A percentile compares a stretch with the other conserved stretches of the same genome.
Evolutionary conservation across 2,329 filamentous ascomycete genomes (phyloP).

Genomic region (Chaetoscypha palmicola): DNA sequence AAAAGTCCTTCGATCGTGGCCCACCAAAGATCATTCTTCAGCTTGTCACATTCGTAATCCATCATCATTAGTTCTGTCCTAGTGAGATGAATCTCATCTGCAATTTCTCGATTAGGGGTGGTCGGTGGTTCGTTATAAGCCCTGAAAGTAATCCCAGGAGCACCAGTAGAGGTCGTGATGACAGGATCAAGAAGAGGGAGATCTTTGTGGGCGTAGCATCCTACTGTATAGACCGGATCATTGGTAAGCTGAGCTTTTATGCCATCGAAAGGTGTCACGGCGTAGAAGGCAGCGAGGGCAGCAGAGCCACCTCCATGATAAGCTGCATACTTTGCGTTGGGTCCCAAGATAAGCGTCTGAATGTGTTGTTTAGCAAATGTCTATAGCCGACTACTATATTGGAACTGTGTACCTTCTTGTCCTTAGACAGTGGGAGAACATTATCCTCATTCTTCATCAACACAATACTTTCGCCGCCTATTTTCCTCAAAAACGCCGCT

Average conservation of each 20-base stretch:
- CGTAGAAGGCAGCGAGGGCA: conserved; percentile 33
- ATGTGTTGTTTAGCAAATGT: conserved; percentile 2
- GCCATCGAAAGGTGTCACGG: conserved; percentile 65
- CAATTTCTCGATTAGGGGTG: conserved; percentile 14
- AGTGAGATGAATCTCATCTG: conserved; percentile 21
- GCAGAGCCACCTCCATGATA: conserved; percentile 35
- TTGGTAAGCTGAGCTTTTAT: conserved; percentile 48
- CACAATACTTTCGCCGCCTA: conserved; percentile 55
- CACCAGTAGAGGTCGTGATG: conserved; percentile 45
- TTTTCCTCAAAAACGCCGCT: conserved; percentile 42
- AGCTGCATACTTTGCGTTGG: conserved; percentile 49
- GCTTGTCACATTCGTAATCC: conserved; percentile 37
- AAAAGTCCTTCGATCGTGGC: conserved; percentile 33
- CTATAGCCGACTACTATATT: background rate
- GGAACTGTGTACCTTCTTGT: conserved; percentile 47
- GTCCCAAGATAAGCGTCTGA: conserved; percentile 48
- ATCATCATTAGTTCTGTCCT: conserved; percentile 24
- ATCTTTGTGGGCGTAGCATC: conserved; percentile 58
- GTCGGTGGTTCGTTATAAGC: conserved; percentile 17
- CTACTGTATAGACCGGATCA: conserved; percentile 46
- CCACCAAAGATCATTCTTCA: conserved; percentile 34
- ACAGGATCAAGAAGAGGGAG: conserved; percentile 51
- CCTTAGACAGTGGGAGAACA: conserved; percentile 50
- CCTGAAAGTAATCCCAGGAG: conserved; percentile 49
- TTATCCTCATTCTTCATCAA: conserved; percentile 56